Base-by-base conservation (phyloP, 2,329 filamentous ascomycete genomes). In the Paracamarosporium sp. region DNA sequence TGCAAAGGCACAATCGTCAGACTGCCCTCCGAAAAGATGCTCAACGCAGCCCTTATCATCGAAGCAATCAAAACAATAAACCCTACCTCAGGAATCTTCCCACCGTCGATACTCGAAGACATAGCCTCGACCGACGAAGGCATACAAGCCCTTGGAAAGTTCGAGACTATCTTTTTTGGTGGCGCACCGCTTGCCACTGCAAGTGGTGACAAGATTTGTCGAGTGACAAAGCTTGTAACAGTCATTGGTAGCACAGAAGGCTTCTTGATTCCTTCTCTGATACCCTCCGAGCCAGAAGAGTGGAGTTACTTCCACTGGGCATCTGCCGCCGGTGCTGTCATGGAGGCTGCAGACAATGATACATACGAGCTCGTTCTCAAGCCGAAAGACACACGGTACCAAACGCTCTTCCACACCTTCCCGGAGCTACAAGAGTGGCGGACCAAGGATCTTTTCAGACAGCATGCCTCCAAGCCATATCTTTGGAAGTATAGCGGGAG, bases 371-470 rank as follows among this genome's bases (percentile, higher is more conserved):
- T 43, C n/a, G 40, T 43, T 9, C 40, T 43, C 8, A 43, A 43
- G 40, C 40, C 20, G 40, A 43, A 25, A 12, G 40, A 43, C 11
- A 25, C n/a, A 43, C 24, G 11, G 5, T 43, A 25, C 20, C 40
- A 43, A 43, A 15, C 20, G 11, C 24, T 64, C 28, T 63, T 57
- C 24, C 50, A 52, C 35, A 64, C 51, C 22, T 64, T 63, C 36
- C 62, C 65, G 3, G 55, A 58, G 24, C 6, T 58, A 6, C n/a
- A 53, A 8, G 53, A 58, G 13, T 66, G 58, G 54, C 48, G 53
- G n/a, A 66, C 62, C 9, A 65, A 65, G 43, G 64, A 66, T 46
- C 54, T 66, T 4, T 66, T 61, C 28, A 41, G 55, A 35, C 55
- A 35, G 1, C 62, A 66, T 44, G 56, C 62, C 1, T 59, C 52